A percentile compares a stretch with the other conserved stretches of the same genome.
Conservation (phyloP, 495 filamentous ascomycete species). For the Sphaerosporella brunnea region DNA sequence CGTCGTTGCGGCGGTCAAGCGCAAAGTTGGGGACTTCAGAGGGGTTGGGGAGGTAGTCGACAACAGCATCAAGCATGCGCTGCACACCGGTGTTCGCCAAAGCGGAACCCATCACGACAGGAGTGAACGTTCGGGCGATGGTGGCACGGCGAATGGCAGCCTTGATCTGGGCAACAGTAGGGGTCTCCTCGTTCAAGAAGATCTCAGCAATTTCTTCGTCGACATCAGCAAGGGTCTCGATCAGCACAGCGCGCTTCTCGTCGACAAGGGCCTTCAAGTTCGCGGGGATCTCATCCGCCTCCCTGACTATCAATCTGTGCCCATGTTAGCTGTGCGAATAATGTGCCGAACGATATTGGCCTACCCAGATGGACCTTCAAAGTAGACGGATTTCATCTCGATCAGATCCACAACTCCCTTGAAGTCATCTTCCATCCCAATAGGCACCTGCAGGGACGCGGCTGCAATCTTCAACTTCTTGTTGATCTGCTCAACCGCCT, state of each 20-base stretch:
- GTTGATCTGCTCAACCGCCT: conserved; percentile 93
- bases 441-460: conserved; percentile 87
- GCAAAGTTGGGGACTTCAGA: conserved; percentile 77
- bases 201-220: conserved; percentile 97
- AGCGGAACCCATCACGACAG: conserved; percentile 91
- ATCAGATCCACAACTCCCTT: conserved; percentile 89
- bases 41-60: conserved; percentile 92
- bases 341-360: neutral
- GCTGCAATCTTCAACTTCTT: conserved; percentile 80
- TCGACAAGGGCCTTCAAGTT: conserved; percentile 53
- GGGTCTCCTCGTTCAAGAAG: conserved; percentile 71
- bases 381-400: conserved; percentile 81
- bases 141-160: conserved; percentile 80
- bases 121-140: conserved; percentile 74
- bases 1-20: conserved; percentile 60
- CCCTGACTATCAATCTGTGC: conserved; percentile 38
- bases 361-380: conserved; percentile 63
- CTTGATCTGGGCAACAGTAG: conserved; percentile 63
- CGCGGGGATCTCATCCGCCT: conserved; percentile 63
- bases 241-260: conserved; percentile 65
- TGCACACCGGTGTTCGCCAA: conserved; percentile 90
- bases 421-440: conserved; percentile 83
- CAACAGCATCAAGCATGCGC: conserved; percentile 91
- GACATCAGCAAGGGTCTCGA: conserved; percentile 92
- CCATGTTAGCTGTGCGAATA: conserved; percentile 3